Conservation (phyloP, 352 stramenopile genomes). For the Phytophthora citricola region DNA sequence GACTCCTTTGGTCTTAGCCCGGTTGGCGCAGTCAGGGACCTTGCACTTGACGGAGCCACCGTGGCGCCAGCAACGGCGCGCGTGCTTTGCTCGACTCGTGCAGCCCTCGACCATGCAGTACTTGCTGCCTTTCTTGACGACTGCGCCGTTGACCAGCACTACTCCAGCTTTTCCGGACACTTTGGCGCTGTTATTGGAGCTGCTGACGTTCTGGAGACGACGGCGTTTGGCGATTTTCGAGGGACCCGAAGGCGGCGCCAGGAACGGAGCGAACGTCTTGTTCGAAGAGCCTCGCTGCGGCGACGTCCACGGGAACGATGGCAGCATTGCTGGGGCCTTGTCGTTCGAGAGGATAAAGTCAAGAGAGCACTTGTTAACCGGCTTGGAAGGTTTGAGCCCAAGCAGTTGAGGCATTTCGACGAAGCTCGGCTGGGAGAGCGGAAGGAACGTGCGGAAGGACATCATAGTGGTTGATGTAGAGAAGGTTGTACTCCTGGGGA, state of each 20-base stretch:
- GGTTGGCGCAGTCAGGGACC: conserved; percentile 54
- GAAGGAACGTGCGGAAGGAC: conserved; percentile 49
- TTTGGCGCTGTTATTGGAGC: conserved; percentile 38
- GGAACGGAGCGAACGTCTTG: conserved; percentile 45
- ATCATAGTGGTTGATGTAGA: conserved; percentile 38
- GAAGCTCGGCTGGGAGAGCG: conserved; percentile 44
- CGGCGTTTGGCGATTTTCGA: conserved; percentile 42
- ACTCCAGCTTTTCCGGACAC: conserved; percentile 28
- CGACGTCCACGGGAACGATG: conserved; percentile 39
- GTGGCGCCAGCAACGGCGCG: conserved; percentile 60
- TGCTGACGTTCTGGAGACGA: conserved; percentile 35
- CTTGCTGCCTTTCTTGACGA: conserved; percentile 63
- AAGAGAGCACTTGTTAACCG: conserved; percentile 59
- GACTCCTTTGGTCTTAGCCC: conserved; percentile 65
- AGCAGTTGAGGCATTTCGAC: conserved; percentile 48
- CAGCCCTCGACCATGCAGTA: conserved; percentile 64
- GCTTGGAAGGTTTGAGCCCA: conserved; percentile 36
- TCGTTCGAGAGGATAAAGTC: conserved; percentile 55
- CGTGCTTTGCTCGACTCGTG: conserved; percentile 59
- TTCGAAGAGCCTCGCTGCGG: conserved; percentile 40
- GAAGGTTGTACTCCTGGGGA: conserved; percentile 37
- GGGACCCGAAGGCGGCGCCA: conserved; percentile 35
- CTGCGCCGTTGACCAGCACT: conserved; percentile 23
- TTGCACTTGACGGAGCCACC: conserved; percentile 72
- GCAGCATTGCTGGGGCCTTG: conserved; percentile 24